Base-by-base conservation (phyloP, 306 rosid genomes). In the Vachellia pachyceras region DNA sequence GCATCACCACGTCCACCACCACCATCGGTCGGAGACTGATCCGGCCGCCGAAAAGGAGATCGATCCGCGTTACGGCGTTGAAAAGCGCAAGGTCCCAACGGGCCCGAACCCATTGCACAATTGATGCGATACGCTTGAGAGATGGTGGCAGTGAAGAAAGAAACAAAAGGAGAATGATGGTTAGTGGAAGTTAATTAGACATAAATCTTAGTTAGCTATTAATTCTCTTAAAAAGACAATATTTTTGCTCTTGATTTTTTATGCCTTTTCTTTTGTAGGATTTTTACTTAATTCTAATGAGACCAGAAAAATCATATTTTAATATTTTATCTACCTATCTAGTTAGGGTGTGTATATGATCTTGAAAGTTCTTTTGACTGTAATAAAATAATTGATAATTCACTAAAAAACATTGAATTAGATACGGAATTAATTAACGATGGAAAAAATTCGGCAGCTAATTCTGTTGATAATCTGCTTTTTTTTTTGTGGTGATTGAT, bases 101-200 rank as follows among this genome's bases (percentile, higher is more conserved):
- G 97, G 97, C 80, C 97, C 97, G 9, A 90, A 91, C 76, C 94
- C 92, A 39, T 85, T 88, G 78, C 97, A 91, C 90, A 90, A 91
- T 80, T 88, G 87, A 85, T 84, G 37, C n/a, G 65, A 76, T 60
- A 73, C 42, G 11, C 22, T 46, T 22, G 17, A 39, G 33, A 78
- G 37, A 29, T 49, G 15, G 12, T 11, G 68, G 37, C 18, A 23
- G 18, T 58, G 67, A 60, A 60, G 67, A 57, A 57, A 57, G 55
- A n/a, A 54, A 11, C 18, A 4, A 25, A 11, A 60, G 39, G 67
- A 60, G 65, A 75, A 49, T 69, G 58, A 73, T 68, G 83, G 76
- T 77, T 76, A 82, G 84, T 75, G 78, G 72, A 74, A 20, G 64
- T 69, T 61, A 69, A 61, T 46, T 46, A 46, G 55, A 49, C 23